phyloP scores from a whole-genome alignment of 2,329 filamentous ascomycete species.

The Fusarium sp. region DNA sequence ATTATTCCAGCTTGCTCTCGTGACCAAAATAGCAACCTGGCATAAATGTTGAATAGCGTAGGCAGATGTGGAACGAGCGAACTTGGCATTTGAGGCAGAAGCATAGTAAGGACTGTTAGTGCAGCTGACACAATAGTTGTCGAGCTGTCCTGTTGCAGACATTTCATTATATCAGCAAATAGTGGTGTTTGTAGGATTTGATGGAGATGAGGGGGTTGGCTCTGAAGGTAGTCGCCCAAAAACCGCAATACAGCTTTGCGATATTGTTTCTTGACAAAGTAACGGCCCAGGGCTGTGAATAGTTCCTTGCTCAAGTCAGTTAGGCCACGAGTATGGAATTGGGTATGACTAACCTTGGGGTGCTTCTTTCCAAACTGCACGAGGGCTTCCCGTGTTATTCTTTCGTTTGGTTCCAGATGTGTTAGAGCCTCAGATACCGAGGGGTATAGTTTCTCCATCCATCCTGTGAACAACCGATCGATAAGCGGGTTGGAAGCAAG shows the following conservation, averaged over 20 bases:
- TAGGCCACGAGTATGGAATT: neutral
- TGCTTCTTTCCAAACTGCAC: conserved; percentile 73
- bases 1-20: conserved; percentile 58
- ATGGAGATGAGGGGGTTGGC: conserved; percentile 83
- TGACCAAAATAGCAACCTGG: conserved; percentile 83
- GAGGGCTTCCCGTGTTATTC: conserved; percentile 62
- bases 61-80: conserved; percentile 76
- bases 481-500: conserved; percentile 62
- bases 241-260: conserved; percentile 74
- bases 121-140: conserved; percentile 81
- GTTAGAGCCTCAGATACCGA: conserved; percentile 52
- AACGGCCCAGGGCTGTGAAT: conserved; percentile 71
- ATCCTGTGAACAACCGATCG: conserved; percentile 66
- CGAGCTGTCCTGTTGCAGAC: conserved; percentile 80
- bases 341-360: conserved; percentile 60
- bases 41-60: conserved; percentile 83
- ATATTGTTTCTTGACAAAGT: conserved; percentile 71
- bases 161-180: conserved; percentile 77
- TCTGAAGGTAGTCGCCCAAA: conserved; percentile 77
- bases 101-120: conserved; percentile 81
- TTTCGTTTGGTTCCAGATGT: conserved; percentile 59
- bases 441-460: conserved; percentile 62
- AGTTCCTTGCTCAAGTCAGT: conserved; percentile 63
- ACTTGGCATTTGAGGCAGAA: conserved; percentile 82
- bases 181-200: conserved; percentile 77